These are phyloP conservation scores for Cyberlindnera bimundalis DNA, from an alignment of 805 yeast genomes.

Conservation along the genomic window DNA sequence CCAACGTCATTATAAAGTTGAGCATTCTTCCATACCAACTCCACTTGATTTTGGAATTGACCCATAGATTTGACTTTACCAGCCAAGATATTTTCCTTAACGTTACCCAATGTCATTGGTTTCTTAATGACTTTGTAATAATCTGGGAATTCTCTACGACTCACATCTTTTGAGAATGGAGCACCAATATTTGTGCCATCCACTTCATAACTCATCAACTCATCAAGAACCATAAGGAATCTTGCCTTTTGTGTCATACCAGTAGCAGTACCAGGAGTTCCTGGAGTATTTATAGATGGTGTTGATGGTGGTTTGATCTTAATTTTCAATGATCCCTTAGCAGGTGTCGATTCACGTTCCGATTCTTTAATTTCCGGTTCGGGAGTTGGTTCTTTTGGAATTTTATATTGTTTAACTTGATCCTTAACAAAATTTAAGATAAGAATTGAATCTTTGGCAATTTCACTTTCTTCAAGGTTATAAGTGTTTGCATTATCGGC, in stretches of 20 bases:
- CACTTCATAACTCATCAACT: conserved; percentile 24
- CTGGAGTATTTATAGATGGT: conserved; percentile 3
- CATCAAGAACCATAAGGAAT: conserved; percentile 17
- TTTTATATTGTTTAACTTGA: conserved; percentile 36
- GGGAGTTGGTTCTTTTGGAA: background rate
- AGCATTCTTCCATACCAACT: conserved; percentile 74
- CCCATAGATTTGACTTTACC: conserved; percentile 53
- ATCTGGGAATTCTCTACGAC: conserved; percentile 70
- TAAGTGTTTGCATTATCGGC: conserved; percentile 67
- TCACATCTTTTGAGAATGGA: conserved; percentile 75
- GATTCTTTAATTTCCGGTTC: background rate
- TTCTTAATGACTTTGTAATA: conserved; percentile 67
- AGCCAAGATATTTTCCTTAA: conserved; percentile 48
- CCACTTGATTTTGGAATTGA: conserved; percentile 55
- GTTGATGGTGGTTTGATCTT: conserved; percentile 12
- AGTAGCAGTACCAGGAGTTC: conserved; percentile 3
- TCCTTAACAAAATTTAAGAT: conserved; percentile 56
- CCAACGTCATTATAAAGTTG: conserved; percentile 71
- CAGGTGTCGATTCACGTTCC: conserved; percentile 16
- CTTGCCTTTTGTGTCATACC: conserved; percentile 18
- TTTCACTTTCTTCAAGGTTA: conserved; percentile 63
- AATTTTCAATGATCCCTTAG: conserved; percentile 18
- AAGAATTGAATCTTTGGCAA: conserved; percentile 61
- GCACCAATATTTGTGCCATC: conserved; percentile 45
- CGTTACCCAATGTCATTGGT: conserved; percentile 70